Percentiles rank a stretch among this genome's conserved stretches.
These are phyloP conservation scores for Acer yangbiense DNA, from an alignment of 345 rosid genomes.

Conservation along the genomic window DNA sequence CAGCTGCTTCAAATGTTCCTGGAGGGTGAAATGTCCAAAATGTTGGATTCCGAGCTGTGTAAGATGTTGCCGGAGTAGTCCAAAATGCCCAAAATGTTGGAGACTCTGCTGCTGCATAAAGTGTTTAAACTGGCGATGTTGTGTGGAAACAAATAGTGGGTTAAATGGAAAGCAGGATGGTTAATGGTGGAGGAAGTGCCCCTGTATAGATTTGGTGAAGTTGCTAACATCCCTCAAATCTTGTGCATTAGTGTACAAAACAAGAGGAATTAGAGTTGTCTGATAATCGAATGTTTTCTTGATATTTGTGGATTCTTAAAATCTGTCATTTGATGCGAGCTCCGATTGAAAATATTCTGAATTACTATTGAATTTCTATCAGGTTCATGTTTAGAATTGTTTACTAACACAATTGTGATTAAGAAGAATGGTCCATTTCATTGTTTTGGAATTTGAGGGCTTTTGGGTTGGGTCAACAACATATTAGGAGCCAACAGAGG, in stretches of 20 bases:
- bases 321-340: slow-evolving; percentile 12
- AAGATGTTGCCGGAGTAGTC: slow-evolving; percentile 39
- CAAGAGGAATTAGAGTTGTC: slow-evolving; percentile 23
- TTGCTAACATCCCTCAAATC: slow-evolving; percentile 32
- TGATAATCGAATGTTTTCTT: slow-evolving; percentile 21
- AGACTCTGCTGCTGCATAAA: slow-evolving; percentile 26
- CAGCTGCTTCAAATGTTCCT: slow-evolving; percentile 31
- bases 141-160: slow-evolving; percentile 25
- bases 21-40: slow-evolving; percentile 37
- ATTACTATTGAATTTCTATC: not conserved
- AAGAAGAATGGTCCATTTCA: no score
- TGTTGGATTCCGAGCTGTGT: slow-evolving; percentile 54
- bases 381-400: not conserved
- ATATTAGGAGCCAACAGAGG: no score
- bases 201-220: slow-evolving; percentile 46
- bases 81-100: slow-evolving; percentile 42
- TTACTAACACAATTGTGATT: not conserved
- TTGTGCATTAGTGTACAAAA: slow-evolving; percentile 33
- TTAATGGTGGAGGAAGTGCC: slow-evolving; percentile 19
- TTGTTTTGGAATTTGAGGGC: no score
- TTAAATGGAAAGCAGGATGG: slow-evolving; percentile 36
- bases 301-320: slow-evolving; percentile 29
- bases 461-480: no score
- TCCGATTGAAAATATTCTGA: slow-evolving; percentile 3
- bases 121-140: slow-evolving; percentile 50